These are phyloP conservation scores for Glycyrrhiza uralensis DNA, from an alignment of 306 rosid species.

Conservation along the genomic window DNA sequence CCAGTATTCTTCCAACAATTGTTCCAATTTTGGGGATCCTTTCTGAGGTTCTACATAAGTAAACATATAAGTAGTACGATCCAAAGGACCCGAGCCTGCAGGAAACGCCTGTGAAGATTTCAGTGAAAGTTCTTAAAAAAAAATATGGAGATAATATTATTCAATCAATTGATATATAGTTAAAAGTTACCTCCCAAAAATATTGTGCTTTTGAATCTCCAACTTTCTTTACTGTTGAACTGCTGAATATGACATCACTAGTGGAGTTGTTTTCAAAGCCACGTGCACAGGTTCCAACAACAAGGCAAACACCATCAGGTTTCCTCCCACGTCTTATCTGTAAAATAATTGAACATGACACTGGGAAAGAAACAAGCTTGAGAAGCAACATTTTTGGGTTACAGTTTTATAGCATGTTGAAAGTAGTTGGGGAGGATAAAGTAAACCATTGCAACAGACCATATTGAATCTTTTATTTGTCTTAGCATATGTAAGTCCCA, in stretches of 20 bases:
- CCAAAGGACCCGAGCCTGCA: slow-evolving; percentile 86
- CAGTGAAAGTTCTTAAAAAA: slow-evolving; percentile 21
- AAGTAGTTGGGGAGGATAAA: no score
- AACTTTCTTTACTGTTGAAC: slow-evolving; percentile 62
- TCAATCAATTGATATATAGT: background rate
- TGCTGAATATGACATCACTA: slow-evolving; percentile 88
- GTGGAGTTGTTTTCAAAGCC: slow-evolving; percentile 61
- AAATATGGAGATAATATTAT: background rate
- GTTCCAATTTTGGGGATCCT: slow-evolving; percentile 75
- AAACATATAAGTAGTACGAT: slow-evolving; percentile 93
- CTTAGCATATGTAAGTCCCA: no score
- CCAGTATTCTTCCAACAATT: slow-evolving; percentile 82
- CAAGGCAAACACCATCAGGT: slow-evolving; percentile 94
- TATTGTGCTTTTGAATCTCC: slow-evolving; percentile 73
- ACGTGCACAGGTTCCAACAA: slow-evolving; percentile 92
- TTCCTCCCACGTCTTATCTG: slow-evolving; percentile 82
- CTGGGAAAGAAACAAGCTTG: slow-evolving; percentile 26
- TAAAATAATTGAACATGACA: slow-evolving; percentile 29
- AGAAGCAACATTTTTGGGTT: no score
- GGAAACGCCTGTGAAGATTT: slow-evolving; percentile 81
- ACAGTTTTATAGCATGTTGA: no score
- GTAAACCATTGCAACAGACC: no score
- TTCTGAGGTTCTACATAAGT: slow-evolving; percentile 89
- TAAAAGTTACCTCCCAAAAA: slow-evolving; percentile 86
- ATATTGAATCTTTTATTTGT: no score